Base-by-base conservation (phyloP, 768 basidiomycete species). In the Clitopilus passeckerianus region DNA sequence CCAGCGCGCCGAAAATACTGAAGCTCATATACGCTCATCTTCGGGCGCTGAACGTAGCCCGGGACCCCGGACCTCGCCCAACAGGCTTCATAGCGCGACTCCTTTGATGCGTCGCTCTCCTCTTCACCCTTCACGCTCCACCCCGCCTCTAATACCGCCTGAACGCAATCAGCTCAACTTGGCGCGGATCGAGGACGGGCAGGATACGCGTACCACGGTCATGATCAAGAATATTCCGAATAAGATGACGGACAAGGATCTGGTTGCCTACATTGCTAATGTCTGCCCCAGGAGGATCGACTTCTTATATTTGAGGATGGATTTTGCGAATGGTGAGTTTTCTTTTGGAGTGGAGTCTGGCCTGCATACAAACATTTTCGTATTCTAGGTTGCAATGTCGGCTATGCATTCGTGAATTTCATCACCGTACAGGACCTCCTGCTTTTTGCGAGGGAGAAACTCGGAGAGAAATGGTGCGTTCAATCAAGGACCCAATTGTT, bases 221-320 rank as follows among this genome's bases (percentile, higher is more conserved):
- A 93, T 92, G 90, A 85, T 91, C 62, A 93, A 94, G 74, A 95
- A 95, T 67, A 91, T 95, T 50, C 93, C 93, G 2, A 95, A 95
- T 74, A 93, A 94, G 72, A 91, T 92, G 89, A 87, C 79, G 61
- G 89, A 91, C 71, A 80, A 77, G 66, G 89, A 92, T 63, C 68
- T 92, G 65, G 76, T 86, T 60, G 71, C 73, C 37, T 93, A 84
- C 66, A 91, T 91, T 61, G 80, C 74, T 55, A 80, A 83, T 61
- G 90, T 91, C 23, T 90, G 87, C 69, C 83, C 85, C n/a, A 77
- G 89, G 43, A 79, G 79, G 58, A 89, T 91, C 61, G 93, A 95
- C 72, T 94, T 95, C 70, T 76, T 95, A 64, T 95, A 95, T 75
- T 72, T 95, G 63, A 75, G 91, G 64, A 92, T 92, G 87, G 91